Evolutionary conservation across 805 yeast genomes (phyloP).

Genomic region (Sporopachydermia lactativora): DNA sequence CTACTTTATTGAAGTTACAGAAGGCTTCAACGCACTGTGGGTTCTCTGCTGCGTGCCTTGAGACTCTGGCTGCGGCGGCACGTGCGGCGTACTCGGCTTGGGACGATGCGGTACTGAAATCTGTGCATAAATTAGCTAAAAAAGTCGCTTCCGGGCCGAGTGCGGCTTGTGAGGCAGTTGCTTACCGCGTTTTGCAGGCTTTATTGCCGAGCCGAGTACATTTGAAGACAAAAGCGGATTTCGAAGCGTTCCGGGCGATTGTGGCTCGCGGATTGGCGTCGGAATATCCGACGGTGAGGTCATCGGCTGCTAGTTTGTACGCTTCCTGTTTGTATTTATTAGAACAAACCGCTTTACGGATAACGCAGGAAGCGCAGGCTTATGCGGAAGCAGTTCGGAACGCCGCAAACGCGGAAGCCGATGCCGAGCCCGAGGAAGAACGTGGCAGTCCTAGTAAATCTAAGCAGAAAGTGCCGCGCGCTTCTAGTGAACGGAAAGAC

Average conservation of each 20-base stretch:
- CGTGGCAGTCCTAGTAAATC: too few relatives aligned
- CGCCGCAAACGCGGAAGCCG: constrained; percentile 7
- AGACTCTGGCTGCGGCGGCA: constrained; percentile 12
- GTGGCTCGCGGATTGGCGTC: constrained; percentile 14
- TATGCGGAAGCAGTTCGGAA: constrained; percentile 6
- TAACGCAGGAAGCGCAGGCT: constrained; percentile 6
- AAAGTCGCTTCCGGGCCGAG: constrained; percentile 15
- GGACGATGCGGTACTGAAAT: constrained; percentile 18
- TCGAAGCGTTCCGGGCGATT: constrained; percentile 15
- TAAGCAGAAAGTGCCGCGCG: too few relatives aligned
- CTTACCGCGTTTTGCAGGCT: constrained; percentile 15
- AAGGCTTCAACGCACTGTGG: constrained; percentile 12
- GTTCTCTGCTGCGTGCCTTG: constrained; percentile 12
- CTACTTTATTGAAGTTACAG: background rate
- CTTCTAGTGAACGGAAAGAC: too few relatives aligned
- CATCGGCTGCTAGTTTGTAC: constrained; percentile 17
- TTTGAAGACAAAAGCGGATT: constrained; percentile 13
- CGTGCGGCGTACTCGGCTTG: constrained; percentile 15
- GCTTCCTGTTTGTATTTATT: constrained; percentile 11
- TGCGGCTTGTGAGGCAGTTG: constrained; percentile 17
- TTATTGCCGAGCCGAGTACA: constrained; percentile 12
- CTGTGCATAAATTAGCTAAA: constrained; percentile 18
- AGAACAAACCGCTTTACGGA: constrained; percentile 8
- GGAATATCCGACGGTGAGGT: constrained; percentile 12
- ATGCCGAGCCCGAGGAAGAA: constrained; percentile 7